Evolutionary conservation across 2,329 filamentous ascomycete species (phyloP).

Genomic region (Lojkania enalia): DNA sequence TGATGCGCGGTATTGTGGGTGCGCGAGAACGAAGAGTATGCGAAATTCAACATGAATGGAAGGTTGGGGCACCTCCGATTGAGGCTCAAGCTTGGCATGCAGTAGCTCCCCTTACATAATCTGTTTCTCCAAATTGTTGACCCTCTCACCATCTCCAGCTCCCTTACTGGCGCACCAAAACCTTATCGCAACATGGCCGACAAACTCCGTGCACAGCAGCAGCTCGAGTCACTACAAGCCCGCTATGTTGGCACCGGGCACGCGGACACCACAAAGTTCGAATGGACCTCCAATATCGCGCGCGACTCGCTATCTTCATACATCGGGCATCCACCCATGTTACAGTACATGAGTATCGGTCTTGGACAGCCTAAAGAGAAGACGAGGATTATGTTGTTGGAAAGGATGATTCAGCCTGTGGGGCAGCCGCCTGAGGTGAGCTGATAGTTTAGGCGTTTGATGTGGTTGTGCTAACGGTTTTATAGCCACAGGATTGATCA

Average conservation of each 20-base stretch:
- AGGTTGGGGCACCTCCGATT: too few relatives aligned
- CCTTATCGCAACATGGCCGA: constrained; percentile 78
- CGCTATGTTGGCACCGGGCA: constrained; percentile 96
- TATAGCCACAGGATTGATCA: constrained; percentile 21
- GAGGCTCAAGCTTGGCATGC: too few relatives aligned
- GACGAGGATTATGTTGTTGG: constrained; percentile 77
- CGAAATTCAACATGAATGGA: too few relatives aligned
- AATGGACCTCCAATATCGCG: constrained; percentile 94
- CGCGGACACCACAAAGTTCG: constrained; percentile 94
- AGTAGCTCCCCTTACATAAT: neutral
- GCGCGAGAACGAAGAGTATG: too few relatives aligned
- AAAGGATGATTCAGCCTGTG: constrained; percentile 69
- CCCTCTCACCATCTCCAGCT: constrained; percentile 8
- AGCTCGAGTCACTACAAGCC: constrained; percentile 94
- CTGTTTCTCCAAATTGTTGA: neutral
- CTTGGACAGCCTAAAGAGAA: constrained; percentile 84
- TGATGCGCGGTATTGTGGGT: too few relatives aligned
- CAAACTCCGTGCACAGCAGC: constrained; percentile 95
- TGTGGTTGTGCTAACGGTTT: neutral
- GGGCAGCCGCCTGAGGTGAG: constrained; percentile 66
- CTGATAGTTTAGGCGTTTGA: too few relatives aligned
- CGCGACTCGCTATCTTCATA: constrained; percentile 91
- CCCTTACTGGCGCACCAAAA: neutral
- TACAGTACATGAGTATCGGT: constrained; percentile 87
- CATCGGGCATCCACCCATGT: constrained; percentile 83